Conservation (phyloP, 2,329 filamentous ascomycete genomes). For the Cladophialophora immunda region DNA sequence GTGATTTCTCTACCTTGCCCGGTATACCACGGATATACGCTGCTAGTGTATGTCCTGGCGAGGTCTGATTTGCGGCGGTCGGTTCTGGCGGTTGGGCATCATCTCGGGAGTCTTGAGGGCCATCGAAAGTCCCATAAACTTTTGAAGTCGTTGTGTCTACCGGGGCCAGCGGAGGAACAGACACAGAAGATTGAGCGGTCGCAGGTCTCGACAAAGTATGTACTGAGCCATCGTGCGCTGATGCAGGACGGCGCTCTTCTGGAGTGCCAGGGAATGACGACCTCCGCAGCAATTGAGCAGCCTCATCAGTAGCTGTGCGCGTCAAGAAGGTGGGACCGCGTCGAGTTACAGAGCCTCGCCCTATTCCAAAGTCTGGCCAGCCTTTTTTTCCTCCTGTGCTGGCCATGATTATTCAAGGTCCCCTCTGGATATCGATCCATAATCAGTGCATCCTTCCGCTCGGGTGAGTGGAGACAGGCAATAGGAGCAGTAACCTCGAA, state of each 20-base stretch:
- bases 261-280: conserved; percentile 40
- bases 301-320: conserved; percentile 55
- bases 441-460: conserved; percentile 21
- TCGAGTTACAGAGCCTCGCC: conserved; percentile 36
- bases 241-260: conserved; percentile 22
- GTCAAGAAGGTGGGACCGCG: conserved; percentile 55
- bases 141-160: conserved; percentile 9
- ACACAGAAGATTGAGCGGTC: conserved; percentile 21
- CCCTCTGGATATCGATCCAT: conserved; percentile 21
- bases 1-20: conserved; percentile 26
- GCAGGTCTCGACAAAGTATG: conserved; percentile 24
- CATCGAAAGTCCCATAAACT: conserved; percentile 32
- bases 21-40: background rate
- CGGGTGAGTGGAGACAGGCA: background rate
- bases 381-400: conserved; percentile 30
- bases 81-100: background rate
- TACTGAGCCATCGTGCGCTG: conserved; percentile 18
- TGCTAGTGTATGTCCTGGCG: conserved; percentile 11
- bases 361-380: conserved; percentile 31
- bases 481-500: background rate
- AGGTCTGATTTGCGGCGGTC: background rate
- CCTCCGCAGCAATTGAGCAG: conserved; percentile 54
- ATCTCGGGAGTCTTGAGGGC: conserved; percentile 12
- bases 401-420: conserved; percentile 27
- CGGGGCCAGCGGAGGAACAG: background rate